Evolutionary conservation across 2,329 filamentous ascomycete genomes (phyloP).

Genomic region (Nemania bipapillata): DNA sequence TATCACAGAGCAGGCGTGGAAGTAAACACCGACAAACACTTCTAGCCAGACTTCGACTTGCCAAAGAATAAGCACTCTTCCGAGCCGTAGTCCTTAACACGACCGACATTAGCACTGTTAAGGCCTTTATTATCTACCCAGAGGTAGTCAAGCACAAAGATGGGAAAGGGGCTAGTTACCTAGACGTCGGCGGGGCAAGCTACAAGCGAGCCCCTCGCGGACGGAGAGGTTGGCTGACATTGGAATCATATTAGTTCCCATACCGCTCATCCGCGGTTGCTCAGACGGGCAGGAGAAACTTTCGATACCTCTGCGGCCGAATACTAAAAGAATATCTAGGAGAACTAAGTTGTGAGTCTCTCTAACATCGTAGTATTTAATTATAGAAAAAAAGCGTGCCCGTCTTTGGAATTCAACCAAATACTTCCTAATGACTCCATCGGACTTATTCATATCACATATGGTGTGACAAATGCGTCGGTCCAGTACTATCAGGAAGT

Average conservation of each 20-base stretch:
- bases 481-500: no score
- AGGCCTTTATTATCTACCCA: slow-evolving; percentile 27
- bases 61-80: slow-evolving; percentile 23
- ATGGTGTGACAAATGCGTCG: no score
- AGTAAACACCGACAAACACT: slow-evolving; percentile 3
- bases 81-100: slow-evolving; percentile 25
- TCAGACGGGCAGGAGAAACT: slow-evolving; percentile 16
- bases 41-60: slow-evolving; percentile 13
- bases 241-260: not conserved
- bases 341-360: no score
- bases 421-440: no score
- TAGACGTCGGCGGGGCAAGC: slow-evolving; percentile 19
- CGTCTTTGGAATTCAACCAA: no score
- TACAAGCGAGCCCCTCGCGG: slow-evolving; percentile 3
- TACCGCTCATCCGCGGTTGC: slow-evolving; percentile 19
- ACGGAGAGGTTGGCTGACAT: not conserved
- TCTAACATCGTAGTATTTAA: no score
- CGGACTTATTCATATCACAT: no score
- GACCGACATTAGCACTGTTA: slow-evolving; percentile 23
- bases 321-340: no score
- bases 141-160: slow-evolving; percentile 15
- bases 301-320: slow-evolving; percentile 19
- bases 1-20: not conserved
- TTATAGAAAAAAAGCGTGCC: no score
- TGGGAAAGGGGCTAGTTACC: slow-evolving; percentile 24